Conservation (phyloP, 129 eudicot species). For the Centaurea solstitialis region DNA sequence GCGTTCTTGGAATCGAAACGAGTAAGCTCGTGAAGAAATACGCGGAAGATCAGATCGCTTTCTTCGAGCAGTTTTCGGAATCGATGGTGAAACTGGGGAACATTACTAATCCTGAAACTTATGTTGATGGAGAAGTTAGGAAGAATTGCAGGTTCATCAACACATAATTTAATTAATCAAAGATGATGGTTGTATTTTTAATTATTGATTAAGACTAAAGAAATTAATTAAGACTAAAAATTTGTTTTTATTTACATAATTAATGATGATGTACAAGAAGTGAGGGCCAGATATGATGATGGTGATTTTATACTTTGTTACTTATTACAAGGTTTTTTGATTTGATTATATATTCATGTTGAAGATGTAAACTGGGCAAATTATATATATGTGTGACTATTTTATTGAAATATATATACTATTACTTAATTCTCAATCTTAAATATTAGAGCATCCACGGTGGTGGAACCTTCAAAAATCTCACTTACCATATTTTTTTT, state of each 20-base stretch:
- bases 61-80: conserved; percentile 82
- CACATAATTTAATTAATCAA: conserved; percentile 56
- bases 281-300: conserved; percentile 13
- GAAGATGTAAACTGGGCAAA: conserved; percentile 19
- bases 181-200: background rate
- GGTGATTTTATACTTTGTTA: conserved; percentile 5
- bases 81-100: conserved; percentile 97
- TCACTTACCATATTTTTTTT: too few species aligned
- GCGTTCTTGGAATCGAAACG: conserved; percentile 65
- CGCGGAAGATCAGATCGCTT: conserved; percentile 61
- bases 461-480: too few species aligned
- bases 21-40: conserved; percentile 63
- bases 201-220: background rate
- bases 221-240: background rate
- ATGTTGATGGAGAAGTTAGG: conserved; percentile 87
- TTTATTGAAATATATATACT: background rate
- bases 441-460: too few species aligned
- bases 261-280: conserved; percentile 24
- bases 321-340: conserved; percentile 11
- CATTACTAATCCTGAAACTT: conserved; percentile 72
- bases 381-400: background rate
- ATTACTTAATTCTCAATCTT: too few species aligned
- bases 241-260: conserved; percentile 13
- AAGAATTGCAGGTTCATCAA: conserved; percentile 89
- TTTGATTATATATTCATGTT: conserved; percentile 24